A percentile compares a stretch with the other conserved stretches of the same genome.
These are phyloP conservation scores for Triglochin maritima DNA, from an alignment of 106 monocot genomes.

Conservation along the genomic window DNA sequence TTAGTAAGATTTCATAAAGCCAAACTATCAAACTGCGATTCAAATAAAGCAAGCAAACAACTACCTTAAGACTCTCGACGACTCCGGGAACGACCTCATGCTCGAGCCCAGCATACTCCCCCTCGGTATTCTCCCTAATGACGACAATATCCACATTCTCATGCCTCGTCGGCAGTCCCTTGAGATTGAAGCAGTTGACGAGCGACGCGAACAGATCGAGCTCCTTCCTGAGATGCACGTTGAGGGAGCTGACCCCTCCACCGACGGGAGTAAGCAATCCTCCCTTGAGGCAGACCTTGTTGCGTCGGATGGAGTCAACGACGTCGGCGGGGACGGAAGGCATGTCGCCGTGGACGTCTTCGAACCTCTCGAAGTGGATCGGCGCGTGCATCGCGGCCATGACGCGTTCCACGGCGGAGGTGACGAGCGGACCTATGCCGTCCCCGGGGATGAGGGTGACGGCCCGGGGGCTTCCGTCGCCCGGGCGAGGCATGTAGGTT, in stretches of 20 bases:
- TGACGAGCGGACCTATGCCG: conserved; percentile 54
- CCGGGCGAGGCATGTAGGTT: conserved; percentile 60
- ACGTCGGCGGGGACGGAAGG: conserved; percentile 32
- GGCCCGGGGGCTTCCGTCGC: conserved; percentile 38
- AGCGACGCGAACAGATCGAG: conserved; percentile 56
- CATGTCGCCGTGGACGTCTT: conserved; percentile 51
- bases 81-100: conserved; percentile 59
- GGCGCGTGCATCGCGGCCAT: conserved; percentile 54
- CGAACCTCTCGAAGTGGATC: conserved; percentile 36
- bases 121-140: conserved; percentile 64
- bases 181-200: conserved; percentile 47
- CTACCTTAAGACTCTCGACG: conserved; percentile 48
- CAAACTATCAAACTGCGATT: too few species aligned
- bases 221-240: conserved; percentile 53
- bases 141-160: conserved; percentile 62
- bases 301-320: conserved; percentile 40
- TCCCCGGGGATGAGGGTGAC: conserved; percentile 56
- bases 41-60: not conserved
- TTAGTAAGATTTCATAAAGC: too few species aligned
- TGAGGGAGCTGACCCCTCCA: conserved; percentile 52
- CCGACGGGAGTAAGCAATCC: conserved; percentile 44
- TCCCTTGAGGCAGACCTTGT: conserved; percentile 62
- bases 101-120: conserved; percentile 51
- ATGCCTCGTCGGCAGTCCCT: conserved; percentile 45
- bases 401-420: conserved; percentile 42